Evolutionary conservation across 768 basidiomycete species (phyloP).

Genomic region (Tricholomella constricta): DNA sequence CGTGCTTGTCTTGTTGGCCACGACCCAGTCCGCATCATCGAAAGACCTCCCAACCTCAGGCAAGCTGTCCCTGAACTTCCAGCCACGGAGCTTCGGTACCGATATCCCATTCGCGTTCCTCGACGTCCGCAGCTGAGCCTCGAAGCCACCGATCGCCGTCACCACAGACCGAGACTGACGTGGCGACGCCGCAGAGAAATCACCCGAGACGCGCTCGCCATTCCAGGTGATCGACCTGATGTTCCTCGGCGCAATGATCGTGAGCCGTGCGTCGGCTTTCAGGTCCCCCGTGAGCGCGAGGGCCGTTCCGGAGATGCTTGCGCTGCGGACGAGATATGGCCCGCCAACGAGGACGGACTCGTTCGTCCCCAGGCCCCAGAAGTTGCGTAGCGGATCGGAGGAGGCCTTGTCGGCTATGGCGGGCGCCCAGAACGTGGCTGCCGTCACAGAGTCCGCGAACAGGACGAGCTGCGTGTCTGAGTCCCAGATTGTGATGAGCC

Average conservation of each 20-base stretch:
- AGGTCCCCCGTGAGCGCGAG: constrained; percentile 73
- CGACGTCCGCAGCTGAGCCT: constrained; percentile 43
- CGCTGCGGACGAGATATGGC: constrained; percentile 64
- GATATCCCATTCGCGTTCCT: constrained; percentile 31
- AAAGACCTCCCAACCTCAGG: constrained; percentile 65
- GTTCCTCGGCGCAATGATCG: constrained; percentile 59
- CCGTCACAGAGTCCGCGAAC: constrained; percentile 65
- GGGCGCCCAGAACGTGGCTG: constrained; percentile 78
- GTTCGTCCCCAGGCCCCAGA: constrained; percentile 77
- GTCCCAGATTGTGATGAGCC: constrained; percentile 66
- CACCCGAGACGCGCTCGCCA: constrained; percentile 47
- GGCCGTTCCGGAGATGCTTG: constrained; percentile 45
- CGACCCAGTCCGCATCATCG: constrained; percentile 64
- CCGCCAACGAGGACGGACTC: constrained; percentile 64
- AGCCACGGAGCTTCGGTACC: constrained; percentile 57
- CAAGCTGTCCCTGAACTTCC: constrained; percentile 76
- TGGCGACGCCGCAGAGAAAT: constrained; percentile 30
- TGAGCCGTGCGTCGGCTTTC: constrained; percentile 56
- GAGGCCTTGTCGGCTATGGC: constrained; percentile 43
- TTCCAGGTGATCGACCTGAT: constrained; percentile 73
- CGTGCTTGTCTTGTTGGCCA: constrained; percentile 72
- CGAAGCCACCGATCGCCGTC: constrained; percentile 47
- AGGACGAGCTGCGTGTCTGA: constrained; percentile 67
- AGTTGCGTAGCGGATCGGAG: constrained; percentile 51
- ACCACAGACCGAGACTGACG: too few species aligned